Percentiles rank a stretch among this genome's conserved stretches.
phyloP scores from a whole-genome alignment of 208 protist genomes.

The Crithidia fasciculata region DNA sequence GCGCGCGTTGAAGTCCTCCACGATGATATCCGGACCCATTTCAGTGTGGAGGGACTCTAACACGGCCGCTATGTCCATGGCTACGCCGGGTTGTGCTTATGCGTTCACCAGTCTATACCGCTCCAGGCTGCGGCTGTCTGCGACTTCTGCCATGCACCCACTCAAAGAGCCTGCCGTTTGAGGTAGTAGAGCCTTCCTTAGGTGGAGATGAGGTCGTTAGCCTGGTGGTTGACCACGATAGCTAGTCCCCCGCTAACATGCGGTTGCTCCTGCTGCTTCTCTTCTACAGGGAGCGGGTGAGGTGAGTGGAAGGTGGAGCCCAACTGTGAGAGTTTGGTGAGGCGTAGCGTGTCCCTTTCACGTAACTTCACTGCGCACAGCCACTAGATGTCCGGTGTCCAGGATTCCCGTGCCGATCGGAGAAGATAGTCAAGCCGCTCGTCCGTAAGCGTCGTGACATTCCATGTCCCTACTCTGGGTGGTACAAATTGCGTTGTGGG shows the following conservation, averaged over 20 bases:
- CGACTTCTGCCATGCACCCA: not conserved
- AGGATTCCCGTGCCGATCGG: not conserved
- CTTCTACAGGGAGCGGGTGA: not conserved
- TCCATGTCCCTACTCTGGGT: not conserved
- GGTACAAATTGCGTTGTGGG: not conserved
- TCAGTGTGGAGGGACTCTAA: not conserved
- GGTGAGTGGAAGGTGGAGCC: not conserved
- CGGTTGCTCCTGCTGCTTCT: too few relatives aligned
- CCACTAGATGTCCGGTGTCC: not conserved
- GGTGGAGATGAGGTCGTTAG: not conserved
- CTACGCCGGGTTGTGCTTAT: not conserved
- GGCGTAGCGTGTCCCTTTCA: not conserved
- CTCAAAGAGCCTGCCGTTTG: not conserved
- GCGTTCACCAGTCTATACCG: not conserved
- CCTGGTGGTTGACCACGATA: constrained; percentile 1
- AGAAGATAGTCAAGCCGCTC: not conserved
- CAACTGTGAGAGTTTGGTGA: not conserved
- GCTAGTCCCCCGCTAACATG: not conserved
- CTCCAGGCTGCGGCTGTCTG: not conserved
- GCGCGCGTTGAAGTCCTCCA: not conserved
- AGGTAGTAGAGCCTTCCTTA: not conserved
- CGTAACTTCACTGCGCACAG: not conserved
- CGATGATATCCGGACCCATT: not conserved
- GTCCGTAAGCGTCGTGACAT: not conserved
- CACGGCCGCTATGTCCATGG: not conserved